These are phyloP conservation scores for Albatrellus ellisii DNA, from an alignment of 768 basidiomycete species.

Conservation along the genomic window DNA sequence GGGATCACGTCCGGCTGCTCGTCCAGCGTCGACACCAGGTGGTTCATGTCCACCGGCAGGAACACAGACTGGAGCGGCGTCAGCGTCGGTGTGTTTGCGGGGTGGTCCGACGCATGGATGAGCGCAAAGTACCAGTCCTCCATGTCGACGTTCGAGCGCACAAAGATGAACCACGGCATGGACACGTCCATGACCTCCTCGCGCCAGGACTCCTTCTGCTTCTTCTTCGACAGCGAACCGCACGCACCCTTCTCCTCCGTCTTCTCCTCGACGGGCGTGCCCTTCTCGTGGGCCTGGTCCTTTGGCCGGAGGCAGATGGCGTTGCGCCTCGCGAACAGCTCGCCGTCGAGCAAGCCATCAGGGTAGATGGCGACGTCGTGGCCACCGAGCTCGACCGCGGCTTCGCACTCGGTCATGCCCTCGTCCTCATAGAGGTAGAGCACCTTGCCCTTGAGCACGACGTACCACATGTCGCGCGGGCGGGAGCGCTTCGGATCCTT, in stretches of 20 bases:
- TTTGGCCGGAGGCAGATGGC: constrained; percentile 68
- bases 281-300: constrained; percentile 23
- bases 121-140: constrained; percentile 94
- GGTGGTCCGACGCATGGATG: constrained; percentile 56
- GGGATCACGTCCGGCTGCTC: constrained; percentile 92
- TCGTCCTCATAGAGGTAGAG: constrained; percentile 93
- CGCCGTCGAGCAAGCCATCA: constrained; percentile 67
- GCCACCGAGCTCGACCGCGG: constrained; percentile 73
- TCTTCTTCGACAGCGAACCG: constrained; percentile 29
- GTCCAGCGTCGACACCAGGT: constrained; percentile 76
- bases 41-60: constrained; percentile 64
- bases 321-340: constrained; percentile 84
- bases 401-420: constrained; percentile 79
- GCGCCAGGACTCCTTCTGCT: constrained; percentile 29
- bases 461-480: constrained; percentile 90
- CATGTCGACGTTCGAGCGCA: constrained; percentile 81
- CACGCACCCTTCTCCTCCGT: constrained; percentile 27
- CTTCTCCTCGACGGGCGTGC: constrained; percentile 19
- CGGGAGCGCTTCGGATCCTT: constrained; percentile 74
- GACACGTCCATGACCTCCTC: constrained; percentile 35
- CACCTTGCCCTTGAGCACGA: constrained; percentile 82
- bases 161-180: constrained; percentile 89
- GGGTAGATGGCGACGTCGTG: constrained; percentile 71
- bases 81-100: constrained; percentile 48
- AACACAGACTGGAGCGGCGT: constrained; percentile 54